These are phyloP conservation scores for Aspergillus niger DNA, from an alignment of 2,329 filamentous ascomycete genomes.

Conservation along the genomic window DNA sequence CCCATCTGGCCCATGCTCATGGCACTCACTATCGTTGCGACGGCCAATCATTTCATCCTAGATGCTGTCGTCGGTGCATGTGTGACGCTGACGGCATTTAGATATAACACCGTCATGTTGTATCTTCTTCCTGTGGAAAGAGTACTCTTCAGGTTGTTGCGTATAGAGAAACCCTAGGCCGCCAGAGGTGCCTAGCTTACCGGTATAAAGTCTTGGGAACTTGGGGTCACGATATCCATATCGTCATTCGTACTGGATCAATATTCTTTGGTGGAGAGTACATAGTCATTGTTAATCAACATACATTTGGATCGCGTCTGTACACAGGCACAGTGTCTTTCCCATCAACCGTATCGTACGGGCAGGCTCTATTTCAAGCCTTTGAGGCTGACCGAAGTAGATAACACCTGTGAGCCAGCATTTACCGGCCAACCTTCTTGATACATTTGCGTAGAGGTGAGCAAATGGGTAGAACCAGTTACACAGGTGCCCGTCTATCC, in stretches of 20 bases:
- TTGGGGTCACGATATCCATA: neutral
- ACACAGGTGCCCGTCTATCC: too few species aligned
- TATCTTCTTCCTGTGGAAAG: slow-evolving; percentile 26
- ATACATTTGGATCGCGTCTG: neutral
- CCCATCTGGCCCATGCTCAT: slow-evolving; percentile 49
- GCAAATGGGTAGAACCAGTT: too few species aligned
- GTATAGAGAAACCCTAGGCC: slow-evolving; percentile 28
- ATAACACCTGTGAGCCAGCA: too few species aligned
- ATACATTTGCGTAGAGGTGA: too few species aligned
- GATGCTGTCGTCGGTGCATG: slow-evolving; percentile 65
- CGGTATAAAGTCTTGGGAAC: neutral
- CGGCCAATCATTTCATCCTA: slow-evolving; percentile 68
- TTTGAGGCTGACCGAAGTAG: neutral
- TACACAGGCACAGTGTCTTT: neutral
- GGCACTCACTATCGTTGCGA: slow-evolving; percentile 63
- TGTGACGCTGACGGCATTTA: slow-evolving; percentile 26
- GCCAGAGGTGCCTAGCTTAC: neutral
- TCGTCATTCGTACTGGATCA: neutral
- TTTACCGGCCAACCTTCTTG: too few species aligned
- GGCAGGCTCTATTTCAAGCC: neutral
- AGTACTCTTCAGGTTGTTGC: slow-evolving; percentile 20
- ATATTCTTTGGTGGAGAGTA: neutral
- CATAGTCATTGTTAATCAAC: neutral
- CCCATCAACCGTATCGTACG: neutral
- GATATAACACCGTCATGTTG: slow-evolving; percentile 27